Evolutionary conservation across 192 early-diverging fungal genomes (phyloP), one percentile per base, ranked within the genome.

Genomic region (Dissophora globulifera): DNA sequence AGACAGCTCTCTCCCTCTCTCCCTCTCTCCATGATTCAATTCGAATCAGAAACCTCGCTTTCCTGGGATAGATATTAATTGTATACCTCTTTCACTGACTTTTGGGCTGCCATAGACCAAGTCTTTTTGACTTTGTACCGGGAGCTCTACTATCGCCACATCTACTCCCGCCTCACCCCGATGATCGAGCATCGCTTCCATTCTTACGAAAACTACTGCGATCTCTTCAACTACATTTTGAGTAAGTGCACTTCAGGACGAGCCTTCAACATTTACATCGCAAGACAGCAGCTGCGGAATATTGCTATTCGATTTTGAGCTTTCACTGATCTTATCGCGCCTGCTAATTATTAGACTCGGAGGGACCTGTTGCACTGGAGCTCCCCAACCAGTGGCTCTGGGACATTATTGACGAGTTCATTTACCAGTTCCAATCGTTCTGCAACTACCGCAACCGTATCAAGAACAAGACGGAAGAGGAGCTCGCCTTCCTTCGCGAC

Each of bases 331-430:
- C 15, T 51, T 20, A 52, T 26, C 4, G 19, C 23, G 49, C 26
- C 29, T 5, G 7, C 38, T 16, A 12, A 30, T 23, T 20, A 38
- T 38, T 13, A 88, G 86, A 88, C 64, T 88, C 86, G 20, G 89
- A 93, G 32, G 93, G 93, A 35, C 95, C 95, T 25, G 87, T 93
- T 45, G 90, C 91, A 49, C 83, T 98, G 57, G 96, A 98, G 83
- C 88, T 98, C 58, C 96, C 96, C 25, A 97, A 95, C 86, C 95
- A 96, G 82, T 98, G 96, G 96, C 83, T 98, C 41, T 98, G 95
- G 95, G 96, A 98, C 83, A 97, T 98, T 78, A 95, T 98, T 63
- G 96, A 98, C 69, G 96, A 98, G 83, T 98, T 98, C 82, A 97
- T 98, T 71, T 98, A 96, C 83, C 96, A 98, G 85, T 98, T 96